Evolutionary conservation across 2,329 filamentous ascomycete genomes (phyloP).

Genomic region (Penicillium sp.): DNA sequence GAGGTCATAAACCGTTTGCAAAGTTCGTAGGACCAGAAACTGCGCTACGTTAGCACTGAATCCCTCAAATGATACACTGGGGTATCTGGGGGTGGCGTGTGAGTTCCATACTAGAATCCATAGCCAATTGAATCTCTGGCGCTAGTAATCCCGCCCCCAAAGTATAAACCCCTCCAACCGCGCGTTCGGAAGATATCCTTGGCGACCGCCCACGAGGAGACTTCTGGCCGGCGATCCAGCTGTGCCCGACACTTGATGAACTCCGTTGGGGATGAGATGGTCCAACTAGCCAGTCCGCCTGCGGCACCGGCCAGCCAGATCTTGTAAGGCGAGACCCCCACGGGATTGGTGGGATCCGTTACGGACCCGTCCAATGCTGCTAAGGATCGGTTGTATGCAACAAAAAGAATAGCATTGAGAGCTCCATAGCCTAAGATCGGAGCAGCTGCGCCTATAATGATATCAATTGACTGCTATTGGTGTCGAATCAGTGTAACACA

Average conservation of each 20-base stretch:
- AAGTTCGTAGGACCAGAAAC: conserved; percentile 87
- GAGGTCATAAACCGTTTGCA: conserved; percentile 59
- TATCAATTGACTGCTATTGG: conserved; percentile 2
- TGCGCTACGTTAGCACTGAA: conserved; percentile 23
- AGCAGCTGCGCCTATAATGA: conserved; percentile 66
- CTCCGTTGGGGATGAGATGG: conserved; percentile 84
- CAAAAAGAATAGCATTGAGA: conserved; percentile 84
- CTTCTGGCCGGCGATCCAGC: conserved; percentile 47
- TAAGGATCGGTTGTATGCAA: conserved; percentile 85
- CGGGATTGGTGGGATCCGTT: conserved; percentile 43
- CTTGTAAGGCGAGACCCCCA: conserved; percentile 55
- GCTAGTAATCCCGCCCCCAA: conserved; percentile 77
- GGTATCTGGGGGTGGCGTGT: conserved; percentile 9
- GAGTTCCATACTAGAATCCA: conserved; percentile 71
- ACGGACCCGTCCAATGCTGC: conserved; percentile 51
- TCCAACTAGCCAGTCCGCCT: conserved; percentile 80
- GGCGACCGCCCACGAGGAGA: conserved; percentile 63
- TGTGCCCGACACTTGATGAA: conserved; percentile 87
- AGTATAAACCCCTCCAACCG: conserved; percentile 69
- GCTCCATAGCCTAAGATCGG: conserved; percentile 88
- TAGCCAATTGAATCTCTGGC: conserved; percentile 87
- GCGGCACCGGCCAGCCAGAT: conserved; percentile 77
- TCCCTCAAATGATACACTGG: conserved; percentile 8
- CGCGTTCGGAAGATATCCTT: conserved; percentile 59
- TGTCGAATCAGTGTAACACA: neutral